Base-by-base conservation (phyloP, 2,329 filamentous ascomycete genomes). In the Sarocladiaceae sp. region DNA sequence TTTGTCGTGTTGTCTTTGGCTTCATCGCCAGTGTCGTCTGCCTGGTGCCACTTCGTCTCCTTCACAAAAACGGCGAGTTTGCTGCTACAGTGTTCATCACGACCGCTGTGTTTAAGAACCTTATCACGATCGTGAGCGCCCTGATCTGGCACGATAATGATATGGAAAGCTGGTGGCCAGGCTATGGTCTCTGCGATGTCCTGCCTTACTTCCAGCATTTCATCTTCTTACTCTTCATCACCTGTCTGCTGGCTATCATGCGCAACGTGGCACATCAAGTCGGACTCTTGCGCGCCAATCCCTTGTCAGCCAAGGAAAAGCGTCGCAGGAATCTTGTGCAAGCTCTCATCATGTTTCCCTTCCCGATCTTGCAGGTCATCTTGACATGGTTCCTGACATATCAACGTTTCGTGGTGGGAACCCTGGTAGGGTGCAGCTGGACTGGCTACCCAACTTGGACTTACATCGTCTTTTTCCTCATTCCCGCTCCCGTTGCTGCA, bases 231-330 rank as follows among this genome's bases (percentile, higher is more conserved):
- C 59, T 77, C 37, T 82, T 73, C 60, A 69, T 70, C 36, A 73
- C 75, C n/a, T 73, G 74, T 31, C 66, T 81, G 40, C 74, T 81
- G 49, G 75, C 77, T 60, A 75, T 81, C 53, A 77, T 82, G 71
- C 72, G 73, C 13, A 75, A 79, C 40, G 70, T 83, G 10, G 71
- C 79, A 13, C 62, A 68, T 33, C 77, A 79, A 58, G 71, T 83
- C 51, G 71, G 70, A 28, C 60, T 78, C 23, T 57, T 71, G 50
- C 66, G 75, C 2, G 72, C 69, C 22, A 65, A 66, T 47, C 65
- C 67, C 4, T 63, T 75, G 5, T 71, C 68, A 1, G 56, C 62
- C 17, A 57, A 54, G 3, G 78, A 82, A 65, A 70, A 64, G 53
- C 66, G 66, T 13, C 65, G 66, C 1, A 69, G 72, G 20, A 72